These are phyloP conservation scores for Alternaria hordeiaustralica DNA, from an alignment of 2,329 filamentous ascomycete genomes.

Conservation along the genomic window DNA sequence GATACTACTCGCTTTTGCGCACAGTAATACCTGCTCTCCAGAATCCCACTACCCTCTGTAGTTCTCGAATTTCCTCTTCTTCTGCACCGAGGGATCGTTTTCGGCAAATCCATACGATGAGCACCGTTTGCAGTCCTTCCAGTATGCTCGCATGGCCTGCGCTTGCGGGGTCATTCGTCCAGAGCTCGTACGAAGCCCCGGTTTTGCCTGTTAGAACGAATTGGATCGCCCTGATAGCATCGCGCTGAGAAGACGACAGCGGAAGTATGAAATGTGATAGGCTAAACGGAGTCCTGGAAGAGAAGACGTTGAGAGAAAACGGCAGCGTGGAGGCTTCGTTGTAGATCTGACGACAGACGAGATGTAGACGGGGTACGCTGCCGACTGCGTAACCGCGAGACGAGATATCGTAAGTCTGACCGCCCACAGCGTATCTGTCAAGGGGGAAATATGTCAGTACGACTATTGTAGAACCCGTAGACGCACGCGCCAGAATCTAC, in stretches of 20 bases:
- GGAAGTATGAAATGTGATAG: fast-evolving
- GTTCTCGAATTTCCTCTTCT: neutral
- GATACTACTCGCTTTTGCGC: too few species aligned
- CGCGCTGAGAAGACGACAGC: neutral
- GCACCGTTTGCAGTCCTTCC: neutral
- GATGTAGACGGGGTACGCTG: neutral
- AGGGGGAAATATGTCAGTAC: neutral
- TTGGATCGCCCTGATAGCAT: neutral
- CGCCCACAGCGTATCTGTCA: neutral
- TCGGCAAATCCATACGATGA: neutral
- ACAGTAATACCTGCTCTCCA: too few species aligned
- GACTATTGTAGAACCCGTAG: neutral
- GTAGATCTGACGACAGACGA: neutral
- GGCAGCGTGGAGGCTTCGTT: neutral
- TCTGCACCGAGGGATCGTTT: neutral
- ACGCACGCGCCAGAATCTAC: neutral
- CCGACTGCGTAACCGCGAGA: neutral
- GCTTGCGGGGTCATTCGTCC: too few species aligned
- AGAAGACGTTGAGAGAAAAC: neutral
- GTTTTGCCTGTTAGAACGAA: too few species aligned
- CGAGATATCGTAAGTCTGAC: neutral
- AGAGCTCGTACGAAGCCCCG: too few species aligned
- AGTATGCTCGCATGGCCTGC: too few species aligned
- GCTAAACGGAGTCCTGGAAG: fast-evolving
- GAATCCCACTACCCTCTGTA: fast-evolving